Evolutionary conservation across 352 stramenopile species (phyloP), one percentile per base, ranked within the genome.

Genomic region (Hyaloperonospora arabidopsidis): DNA sequence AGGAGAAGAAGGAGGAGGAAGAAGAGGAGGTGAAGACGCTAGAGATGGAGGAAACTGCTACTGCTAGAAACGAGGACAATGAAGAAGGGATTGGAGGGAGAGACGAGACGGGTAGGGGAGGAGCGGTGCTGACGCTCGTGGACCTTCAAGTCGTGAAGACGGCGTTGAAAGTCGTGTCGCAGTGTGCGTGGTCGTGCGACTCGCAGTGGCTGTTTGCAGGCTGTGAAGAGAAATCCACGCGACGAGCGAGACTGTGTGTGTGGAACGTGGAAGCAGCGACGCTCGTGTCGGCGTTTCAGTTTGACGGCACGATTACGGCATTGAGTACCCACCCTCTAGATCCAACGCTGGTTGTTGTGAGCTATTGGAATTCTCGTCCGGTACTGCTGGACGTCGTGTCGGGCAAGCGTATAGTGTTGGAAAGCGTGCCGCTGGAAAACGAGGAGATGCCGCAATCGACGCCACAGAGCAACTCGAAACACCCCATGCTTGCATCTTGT

Each of bases 111-210:
- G 60, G 50, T 34, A 54, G 22, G 6, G 38, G 54, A 15, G 57
- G 44, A 32, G 18, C 53, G 45, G 8, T 60, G 21, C 65, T 87
- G 22, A 77, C 70, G 1, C 12, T 77, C 7, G 57, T 74, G 17
- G 79, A 86, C 49, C 54, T 89, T 29, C 63, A 65, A 7, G 65
- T 73, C n/a, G 76, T 70, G 6, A 83, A 80, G 32, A 70, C 50
- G 4, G 67, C 59, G 13, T 54, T 87, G 8, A 89, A 89, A 47
- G 72, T 84, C 23, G 79, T 89, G 2, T 76, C 74, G 0, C 63
- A 71, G 32, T 83, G 72, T 52, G 72, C 60, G 23, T 89, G 79
- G 79, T 86, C 76, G 23, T 89, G 75, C 23, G 67, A 89, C 45
- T 81, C 74, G 19, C 62, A 61, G 1, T 71, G 65, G 47, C 40